Percentiles rank a stretch among this genome's conserved stretches.
phyloP scores from a whole-genome alignment of 2,329 filamentous ascomycete species.

The Rugonectria rugulosa region DNA sequence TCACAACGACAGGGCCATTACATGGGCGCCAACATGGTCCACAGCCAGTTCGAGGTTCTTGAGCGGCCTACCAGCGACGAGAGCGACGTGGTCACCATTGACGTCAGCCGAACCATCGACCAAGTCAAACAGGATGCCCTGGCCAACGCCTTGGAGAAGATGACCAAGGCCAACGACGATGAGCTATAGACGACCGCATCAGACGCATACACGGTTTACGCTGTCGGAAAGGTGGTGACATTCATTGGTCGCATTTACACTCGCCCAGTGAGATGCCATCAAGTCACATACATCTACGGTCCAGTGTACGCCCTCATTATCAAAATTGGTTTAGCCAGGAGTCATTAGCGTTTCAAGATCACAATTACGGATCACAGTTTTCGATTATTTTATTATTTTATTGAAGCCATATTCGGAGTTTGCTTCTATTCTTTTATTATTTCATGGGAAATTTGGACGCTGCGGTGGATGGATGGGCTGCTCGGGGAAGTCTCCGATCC shows the following conservation, averaged over 20 bases:
- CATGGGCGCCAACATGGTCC: conserved; percentile 96
- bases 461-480: conserved; percentile 6
- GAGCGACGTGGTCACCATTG: conserved; percentile 74
- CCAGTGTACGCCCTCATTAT: conserved; percentile 15
- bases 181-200: conserved; percentile 23
- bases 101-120: conserved; percentile 67
- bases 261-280: conserved; percentile 2
- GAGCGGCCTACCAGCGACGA: conserved; percentile 80
- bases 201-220: background rate
- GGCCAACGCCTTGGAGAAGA: conserved; percentile 61
- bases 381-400: conserved; percentile 18
- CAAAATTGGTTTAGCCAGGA: conserved; percentile 35
- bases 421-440: background rate
- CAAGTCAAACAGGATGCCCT: conserved; percentile 69
- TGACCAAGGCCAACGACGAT: conserved; percentile 44
- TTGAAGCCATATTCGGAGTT: conserved; percentile 22
- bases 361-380: conserved; percentile 15
- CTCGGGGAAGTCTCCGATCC: conserved; percentile 32
- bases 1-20: conserved; percentile 81
- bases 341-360: conserved; percentile 35
- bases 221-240: no score
- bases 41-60: conserved; percentile 88
- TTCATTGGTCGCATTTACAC: conserved; percentile 1
- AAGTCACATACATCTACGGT: conserved; percentile 7
- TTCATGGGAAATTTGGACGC: background rate